Percentiles rank a stretch among this genome's conserved stretches.
Evolutionary conservation across 306 rosid genomes (phyloP).

Genomic region (Sindora glabra): DNA sequence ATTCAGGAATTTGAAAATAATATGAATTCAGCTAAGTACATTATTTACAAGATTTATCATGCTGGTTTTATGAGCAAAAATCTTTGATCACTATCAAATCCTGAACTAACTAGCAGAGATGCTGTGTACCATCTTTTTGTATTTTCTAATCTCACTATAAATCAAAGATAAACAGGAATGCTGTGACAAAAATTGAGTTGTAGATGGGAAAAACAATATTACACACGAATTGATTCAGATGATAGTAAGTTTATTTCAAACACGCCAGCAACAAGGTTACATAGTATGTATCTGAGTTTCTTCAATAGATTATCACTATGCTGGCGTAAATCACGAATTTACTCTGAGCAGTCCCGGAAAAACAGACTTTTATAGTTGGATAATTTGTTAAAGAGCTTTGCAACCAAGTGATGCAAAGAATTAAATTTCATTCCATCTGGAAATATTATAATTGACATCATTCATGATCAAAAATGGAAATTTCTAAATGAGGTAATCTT

Average conservation of each 20-base stretch:
- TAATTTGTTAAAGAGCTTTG: not conserved
- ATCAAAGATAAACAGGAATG: not conserved
- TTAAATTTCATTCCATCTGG: too few relatives aligned
- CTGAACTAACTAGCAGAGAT: not conserved
- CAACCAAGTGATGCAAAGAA: not conserved
- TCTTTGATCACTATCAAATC: not conserved
- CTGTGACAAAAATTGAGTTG: not conserved
- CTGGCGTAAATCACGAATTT: too few relatives aligned
- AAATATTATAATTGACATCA: not conserved
- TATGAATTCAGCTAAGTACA: not conserved
- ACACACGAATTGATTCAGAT: not conserved
- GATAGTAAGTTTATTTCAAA: conserved; percentile 2
- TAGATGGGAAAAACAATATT: not conserved
- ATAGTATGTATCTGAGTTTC: too few relatives aligned
- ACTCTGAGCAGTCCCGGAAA: too few relatives aligned
- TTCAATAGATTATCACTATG: too few relatives aligned
- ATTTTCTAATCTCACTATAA: not conserved
- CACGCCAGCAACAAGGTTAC: too few relatives aligned
- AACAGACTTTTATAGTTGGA: too few relatives aligned
- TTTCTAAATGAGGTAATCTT: not conserved
- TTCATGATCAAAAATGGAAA: not conserved
- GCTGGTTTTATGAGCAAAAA: too few relatives aligned
- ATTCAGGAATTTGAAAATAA: not conserved
- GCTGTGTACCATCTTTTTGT: not conserved
- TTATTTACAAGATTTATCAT: not conserved